Evolutionary conservation across 2,329 filamentous ascomycete species (phyloP), one percentile per base, ranked within the genome.

Genomic region (Penicillium sp.): DNA sequence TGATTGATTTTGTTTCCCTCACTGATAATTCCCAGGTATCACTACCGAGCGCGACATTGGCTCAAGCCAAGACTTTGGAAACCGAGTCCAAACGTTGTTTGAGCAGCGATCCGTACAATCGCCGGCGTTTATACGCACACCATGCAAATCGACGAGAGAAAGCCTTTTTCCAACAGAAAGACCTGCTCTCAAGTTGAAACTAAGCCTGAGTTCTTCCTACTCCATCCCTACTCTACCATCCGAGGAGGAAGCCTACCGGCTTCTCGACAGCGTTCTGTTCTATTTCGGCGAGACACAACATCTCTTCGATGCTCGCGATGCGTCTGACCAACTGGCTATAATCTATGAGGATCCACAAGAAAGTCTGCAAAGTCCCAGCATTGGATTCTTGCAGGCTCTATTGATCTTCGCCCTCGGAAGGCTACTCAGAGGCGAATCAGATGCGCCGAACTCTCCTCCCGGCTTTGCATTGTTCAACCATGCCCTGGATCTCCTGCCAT

Each of bases 11-110:
- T 22, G 22, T 22, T 22, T 22, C 22, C 2, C 22, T 22, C 2
- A 22, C 22, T 22, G 3, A 49, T 3, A 7, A 0, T 8, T 49
- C 1, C n/a, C 14, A 54, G 51, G 51, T 17, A 54, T 54, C 22
- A 42, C 37, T 20, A 54, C 51, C 15, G 51, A 54, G 28, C 51
- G 51, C 51, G 39, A 54, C n/a, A 54, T 76, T n/a, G 57, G 51
- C 11, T 54, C 57, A 34, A 58, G 57, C 31, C 57, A 58, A 37
- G 51, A 58, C 6, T 55, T 58, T n/a, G 57, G 51, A 17, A 28
- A 55, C 31, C 51, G 51, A 22, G 51, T 58, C 11, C 57, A 54
- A 34, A 58, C 28, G 2, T 45, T 54, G 25, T 58, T 58, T 25
- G 57, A 58, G 31, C 43, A 39, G 7, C n/a, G 42, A 17, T 45